Evolutionary conservation across 805 yeast genomes (phyloP).

Genomic region (Candida boidinii): DNA sequence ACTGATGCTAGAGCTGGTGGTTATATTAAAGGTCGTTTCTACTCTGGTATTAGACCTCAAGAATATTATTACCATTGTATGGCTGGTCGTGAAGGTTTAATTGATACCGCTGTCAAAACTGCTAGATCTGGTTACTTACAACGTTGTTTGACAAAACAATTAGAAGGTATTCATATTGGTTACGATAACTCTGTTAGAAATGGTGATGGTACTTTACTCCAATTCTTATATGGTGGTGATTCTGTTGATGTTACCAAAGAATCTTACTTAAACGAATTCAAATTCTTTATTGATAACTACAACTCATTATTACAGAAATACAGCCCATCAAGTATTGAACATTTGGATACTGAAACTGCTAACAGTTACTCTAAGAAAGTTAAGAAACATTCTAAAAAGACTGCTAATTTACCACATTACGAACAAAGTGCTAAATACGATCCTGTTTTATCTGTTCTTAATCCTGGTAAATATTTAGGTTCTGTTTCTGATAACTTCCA

Average conservation of each 20-base stretch:
- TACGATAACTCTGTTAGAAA: conserved; percentile 96
- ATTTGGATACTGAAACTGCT: conserved; percentile 81
- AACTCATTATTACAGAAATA: conserved; percentile 80
- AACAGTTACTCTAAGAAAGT: conserved; percentile 73
- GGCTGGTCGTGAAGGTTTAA: conserved; percentile 99
- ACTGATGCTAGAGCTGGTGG: conserved; percentile 99
- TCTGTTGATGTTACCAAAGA: conserved; percentile 91
- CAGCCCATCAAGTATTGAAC: conserved; percentile 70
- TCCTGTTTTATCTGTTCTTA: conserved; percentile 78
- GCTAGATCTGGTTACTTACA: conserved; percentile 97
- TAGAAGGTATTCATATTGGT: conserved; percentile 91
- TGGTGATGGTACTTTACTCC: conserved; percentile 87
- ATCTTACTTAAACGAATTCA: conserved; percentile 87
- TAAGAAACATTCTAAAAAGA: conserved; percentile 62
- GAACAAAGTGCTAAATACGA: conserved; percentile 61
- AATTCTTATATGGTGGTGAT: conserved; percentile 97
- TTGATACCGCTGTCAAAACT: conserved; percentile 98
- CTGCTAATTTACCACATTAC: conserved; percentile 53
- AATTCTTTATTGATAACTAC: conserved; percentile 88
- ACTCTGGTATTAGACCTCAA: conserved; percentile 95
- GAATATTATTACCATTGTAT: conserved; percentile 99
- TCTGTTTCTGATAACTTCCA: conserved; percentile 88
- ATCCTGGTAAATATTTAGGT: conserved; percentile 87
- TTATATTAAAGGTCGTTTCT: conserved; percentile 92
- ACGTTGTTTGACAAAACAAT: conserved; percentile 95